Base-by-base conservation (phyloP, 352 stramenopile genomes). In the Elongisporangium prolatum region DNA sequence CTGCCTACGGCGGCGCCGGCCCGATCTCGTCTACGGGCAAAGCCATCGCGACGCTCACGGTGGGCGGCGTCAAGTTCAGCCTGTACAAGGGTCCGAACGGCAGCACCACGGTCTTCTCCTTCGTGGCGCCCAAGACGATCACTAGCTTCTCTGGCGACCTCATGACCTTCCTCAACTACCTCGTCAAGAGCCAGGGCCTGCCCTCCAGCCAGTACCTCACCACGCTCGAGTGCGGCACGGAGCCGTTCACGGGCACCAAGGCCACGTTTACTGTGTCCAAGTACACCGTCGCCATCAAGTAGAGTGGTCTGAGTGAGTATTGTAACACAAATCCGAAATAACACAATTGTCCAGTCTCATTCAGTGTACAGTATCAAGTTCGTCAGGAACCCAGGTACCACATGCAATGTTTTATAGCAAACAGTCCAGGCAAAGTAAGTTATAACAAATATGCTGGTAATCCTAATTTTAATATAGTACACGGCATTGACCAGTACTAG, bases 1-100 rank as follows among this genome's bases (percentile, higher is more conserved):
- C 71, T 6, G 64, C 71, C 10, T 50, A 72, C 2, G 68, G 65
- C 13, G 71, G 67, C 17, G 54, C 71, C 13, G 64, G 61, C 21
- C 67, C 71, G 4, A 59, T 75, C 49, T 65, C 71, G 0, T 56
- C 22, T 49, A 70, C 56, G 22, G 67, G 64, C 48, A 61, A 64
- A 38, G 53, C 67, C 4, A 58, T 75, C 21, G 70, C 65, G n/a
- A 68, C 50, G 2, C 40, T 69, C 9, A 71, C 48, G 0, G 6
- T 71, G 11, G 62, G 54, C 3, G 67, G 60, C n/a, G 40, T 68
- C 14, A 50, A 57, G 5, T 79, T 75, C 21, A 50, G 69, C 51
- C 47, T 79, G 48, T 79, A 60, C 62, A 52, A 65, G 60, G 71
- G 71, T 4, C 49, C 53, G 21, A 79, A 79, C 59, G 64, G 67